Conservation (phyloP, 257 asterid genomes). For the Osmanthus fragrans region DNA sequence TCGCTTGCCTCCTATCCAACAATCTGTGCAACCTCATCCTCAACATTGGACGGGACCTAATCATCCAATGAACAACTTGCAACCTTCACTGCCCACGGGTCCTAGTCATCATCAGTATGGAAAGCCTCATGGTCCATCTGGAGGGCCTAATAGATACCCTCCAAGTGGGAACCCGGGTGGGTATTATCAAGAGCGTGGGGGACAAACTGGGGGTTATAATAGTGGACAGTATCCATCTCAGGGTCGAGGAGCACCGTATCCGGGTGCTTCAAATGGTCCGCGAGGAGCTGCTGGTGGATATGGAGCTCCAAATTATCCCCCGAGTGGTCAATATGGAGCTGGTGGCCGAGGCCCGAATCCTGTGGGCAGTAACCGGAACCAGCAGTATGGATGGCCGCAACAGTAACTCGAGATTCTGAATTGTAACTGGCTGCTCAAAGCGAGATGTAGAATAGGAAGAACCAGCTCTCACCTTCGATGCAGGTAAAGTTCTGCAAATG, state of each 20-base stretch:
- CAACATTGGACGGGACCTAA: slow-evolving; percentile 67
- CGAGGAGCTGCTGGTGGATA: slow-evolving; percentile 66
- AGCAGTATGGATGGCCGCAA: slow-evolving; percentile 90
- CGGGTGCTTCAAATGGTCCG: slow-evolving; percentile 59
- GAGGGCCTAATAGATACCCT: slow-evolving; percentile 72
- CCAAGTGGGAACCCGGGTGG: slow-evolving; percentile 63
- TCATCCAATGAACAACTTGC: slow-evolving; percentile 61
- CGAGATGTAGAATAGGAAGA: slow-evolving; percentile 6
- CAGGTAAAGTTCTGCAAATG: slow-evolving; percentile 19
- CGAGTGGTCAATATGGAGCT: slow-evolving; percentile 70
- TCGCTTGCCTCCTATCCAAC: slow-evolving; percentile 88
- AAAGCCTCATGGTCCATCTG: slow-evolving; percentile 78
- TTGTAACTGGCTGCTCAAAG: not conserved
- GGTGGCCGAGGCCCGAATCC: slow-evolving; percentile 68
- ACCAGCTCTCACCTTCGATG: slow-evolving; percentile 1
- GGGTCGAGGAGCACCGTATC: slow-evolving; percentile 69
- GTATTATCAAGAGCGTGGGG: slow-evolving; percentile 80
- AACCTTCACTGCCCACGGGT: slow-evolving; percentile 53
- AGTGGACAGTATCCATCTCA: slow-evolving; percentile 67
- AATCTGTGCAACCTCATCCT: slow-evolving; percentile 60
- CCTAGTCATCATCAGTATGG: slow-evolving; percentile 73
- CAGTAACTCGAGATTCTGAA: slow-evolving; percentile 19
- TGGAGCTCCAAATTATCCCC: slow-evolving; percentile 69
- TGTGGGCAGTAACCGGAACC: slow-evolving; percentile 70
- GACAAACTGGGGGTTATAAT: slow-evolving; percentile 58